phyloP scores from a whole-genome alignment of 2,329 filamentous ascomycete genomes.

The Clonostachys rosea region DNA sequence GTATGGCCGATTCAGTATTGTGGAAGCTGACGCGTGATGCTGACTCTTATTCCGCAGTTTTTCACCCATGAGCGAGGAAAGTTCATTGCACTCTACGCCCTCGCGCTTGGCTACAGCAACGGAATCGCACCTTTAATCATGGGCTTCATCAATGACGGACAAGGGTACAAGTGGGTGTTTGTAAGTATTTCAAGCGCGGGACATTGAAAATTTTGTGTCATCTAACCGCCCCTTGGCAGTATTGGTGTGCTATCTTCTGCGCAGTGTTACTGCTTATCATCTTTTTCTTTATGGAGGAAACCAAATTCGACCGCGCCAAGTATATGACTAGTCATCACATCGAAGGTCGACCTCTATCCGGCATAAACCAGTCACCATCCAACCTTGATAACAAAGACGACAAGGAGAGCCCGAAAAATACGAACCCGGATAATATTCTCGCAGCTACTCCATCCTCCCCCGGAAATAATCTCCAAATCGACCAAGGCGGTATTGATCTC shows the following conservation, averaged over 20 bases:
- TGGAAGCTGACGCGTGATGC: too few relatives aligned
- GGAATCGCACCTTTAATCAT: constrained; percentile 1
- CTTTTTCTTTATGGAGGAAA: constrained; percentile 58
- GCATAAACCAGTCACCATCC: neutral
- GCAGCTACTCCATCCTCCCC: neutral
- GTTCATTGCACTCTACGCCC: constrained; percentile 35
- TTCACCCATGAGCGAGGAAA: constrained; percentile 36
- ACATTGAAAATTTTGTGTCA: too few relatives aligned
- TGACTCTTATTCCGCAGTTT: constrained; percentile 7
- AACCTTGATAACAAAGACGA: neutral
- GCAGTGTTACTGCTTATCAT: constrained; percentile 25
- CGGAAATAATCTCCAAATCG: neutral
- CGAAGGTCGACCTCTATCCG: too few relatives aligned
- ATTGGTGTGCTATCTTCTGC: constrained; percentile 32
- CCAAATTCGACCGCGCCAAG: constrained; percentile 38
- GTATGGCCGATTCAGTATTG: constrained; percentile 8
- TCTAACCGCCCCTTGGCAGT: constrained; percentile 6
- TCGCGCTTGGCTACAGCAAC: constrained; percentile 15
- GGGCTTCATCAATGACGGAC: constrained; percentile 8
- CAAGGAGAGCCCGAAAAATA: neutral
- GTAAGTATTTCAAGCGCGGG: neutral
- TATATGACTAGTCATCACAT: neutral
- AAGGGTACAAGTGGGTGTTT: constrained; percentile 18
- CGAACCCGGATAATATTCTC: neutral
- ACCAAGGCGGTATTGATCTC: neutral